Evolutionary conservation across 2,329 filamentous ascomycete species (phyloP).

Genomic region (Nannizzia gypsea): DNA sequence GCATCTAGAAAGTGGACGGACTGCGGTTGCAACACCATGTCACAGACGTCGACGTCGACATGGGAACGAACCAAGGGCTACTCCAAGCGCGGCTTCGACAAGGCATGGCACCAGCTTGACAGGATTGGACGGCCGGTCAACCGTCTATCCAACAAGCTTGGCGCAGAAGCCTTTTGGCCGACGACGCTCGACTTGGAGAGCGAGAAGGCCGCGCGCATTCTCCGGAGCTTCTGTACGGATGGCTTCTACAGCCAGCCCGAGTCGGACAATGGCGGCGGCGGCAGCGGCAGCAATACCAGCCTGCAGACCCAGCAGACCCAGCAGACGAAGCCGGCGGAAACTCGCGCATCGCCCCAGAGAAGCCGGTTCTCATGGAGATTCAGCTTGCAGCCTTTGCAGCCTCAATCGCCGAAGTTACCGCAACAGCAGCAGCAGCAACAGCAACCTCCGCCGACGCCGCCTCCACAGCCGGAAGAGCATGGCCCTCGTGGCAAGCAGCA

Average conservation of each 20-base stretch:
- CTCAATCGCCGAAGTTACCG: not conserved
- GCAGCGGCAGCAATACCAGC: not conserved
- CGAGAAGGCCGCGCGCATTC: slow-evolving; percentile 79
- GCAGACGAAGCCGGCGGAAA: slow-evolving; percentile 23
- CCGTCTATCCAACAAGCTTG: slow-evolving; percentile 66
- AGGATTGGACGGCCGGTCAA: slow-evolving; percentile 68
- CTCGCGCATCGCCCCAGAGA: slow-evolving; percentile 13
- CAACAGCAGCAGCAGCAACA: not conserved
- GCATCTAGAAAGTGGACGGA: not conserved
- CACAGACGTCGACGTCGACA: slow-evolving; percentile 32
- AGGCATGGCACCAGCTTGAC: slow-evolving; percentile 55
- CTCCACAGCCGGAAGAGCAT: slow-evolving; percentile 25
- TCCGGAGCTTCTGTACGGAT: slow-evolving; percentile 81
- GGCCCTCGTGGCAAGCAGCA: slow-evolving; percentile 52
- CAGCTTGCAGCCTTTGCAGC: slow-evolving; percentile 11
- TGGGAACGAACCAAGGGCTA: slow-evolving; percentile 42
- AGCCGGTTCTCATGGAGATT: not conserved
- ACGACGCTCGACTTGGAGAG: slow-evolving; percentile 76
- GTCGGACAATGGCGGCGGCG: slow-evolving; percentile 34
- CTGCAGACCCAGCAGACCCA: no score
- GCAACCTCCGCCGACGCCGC: not conserved
- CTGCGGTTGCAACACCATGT: not conserved
- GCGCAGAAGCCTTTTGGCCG: slow-evolving; percentile 74
- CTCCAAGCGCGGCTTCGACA: slow-evolving; percentile 59
- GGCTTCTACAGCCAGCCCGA: slow-evolving; percentile 54